Base-by-base conservation (phyloP, 352 stramenopile species). In the Globisporangium takayamanum region DNA sequence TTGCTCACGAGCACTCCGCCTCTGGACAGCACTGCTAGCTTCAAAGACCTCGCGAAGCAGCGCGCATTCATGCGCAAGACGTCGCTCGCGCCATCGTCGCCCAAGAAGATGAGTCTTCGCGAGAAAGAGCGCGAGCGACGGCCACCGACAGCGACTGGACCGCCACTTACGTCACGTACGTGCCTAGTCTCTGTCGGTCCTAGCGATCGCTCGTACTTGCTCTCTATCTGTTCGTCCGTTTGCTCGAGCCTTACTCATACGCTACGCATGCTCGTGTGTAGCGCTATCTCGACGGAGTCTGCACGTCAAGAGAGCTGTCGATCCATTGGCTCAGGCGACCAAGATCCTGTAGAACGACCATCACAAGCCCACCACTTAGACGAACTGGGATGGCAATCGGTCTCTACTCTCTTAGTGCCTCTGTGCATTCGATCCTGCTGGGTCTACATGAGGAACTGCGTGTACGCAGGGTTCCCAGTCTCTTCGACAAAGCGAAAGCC, bases 401-500 rank as follows among this genome's bases (percentile, higher is more conserved):
- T 10, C 41, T 47, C 14, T 8, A 22, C 41, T 22, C 14, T 20
- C 11, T 20, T 5, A 20, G 2, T 47, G 12, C 14, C 18, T 47
- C 18, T 20, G 15, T 20, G 20, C 14, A 4, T 18, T 2, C 4
- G 33, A 1, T 5, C 47, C 5, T 53, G 48, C 14, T 26, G 44
- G 72, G 12, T 65, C 78, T 86, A 92, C 63, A 86, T 62, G 56
- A 95, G 53, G 53, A 95, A 95, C 59, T 89, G 71, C 59, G 64
- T 82, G 63, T 90, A 95, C 36, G 79, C 85, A 5, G 79, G 66
- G 62, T 96, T 96, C n/a, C 59, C n/a, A 1, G 83, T 93, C 74
- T 96, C 87, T 53, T 96, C 87, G 46, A 89, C 74, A 52, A 67
- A 93, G 37, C 72, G 70, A 63, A 94, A 96, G 54, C 80, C 82